Evolutionary conservation across 768 basidiomycete species (phyloP).

Genomic region (Holtermanniella nyarrowii): DNA sequence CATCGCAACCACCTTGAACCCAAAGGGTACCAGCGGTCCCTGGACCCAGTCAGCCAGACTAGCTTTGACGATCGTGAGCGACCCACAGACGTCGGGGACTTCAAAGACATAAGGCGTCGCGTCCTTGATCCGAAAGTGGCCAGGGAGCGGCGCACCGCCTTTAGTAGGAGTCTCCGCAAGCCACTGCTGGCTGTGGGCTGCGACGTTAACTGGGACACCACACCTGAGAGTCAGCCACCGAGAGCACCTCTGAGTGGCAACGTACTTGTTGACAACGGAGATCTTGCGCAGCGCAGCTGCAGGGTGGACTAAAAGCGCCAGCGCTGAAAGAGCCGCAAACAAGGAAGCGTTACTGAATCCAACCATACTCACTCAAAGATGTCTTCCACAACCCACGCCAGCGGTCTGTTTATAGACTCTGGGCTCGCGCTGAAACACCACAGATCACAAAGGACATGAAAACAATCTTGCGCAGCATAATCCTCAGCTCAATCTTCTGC

Average conservation of each 20-base stretch:
- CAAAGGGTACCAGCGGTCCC: background rate
- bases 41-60: background rate
- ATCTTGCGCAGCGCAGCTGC: background rate
- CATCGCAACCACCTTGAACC: background rate
- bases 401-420: no score
- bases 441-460: no score
- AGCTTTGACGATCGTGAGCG: background rate
- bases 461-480: no score
- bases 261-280: slow-evolving; percentile 6
- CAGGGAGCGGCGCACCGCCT: background rate
- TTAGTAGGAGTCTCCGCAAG: background rate
- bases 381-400: no score
- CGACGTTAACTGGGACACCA: background rate
- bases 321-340: no score
- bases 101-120: background rate
- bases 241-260: background rate
- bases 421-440: no score
- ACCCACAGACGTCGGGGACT: background rate
- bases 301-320: background rate
- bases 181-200: background rate
- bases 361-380: no score
- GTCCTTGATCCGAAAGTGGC: background rate
- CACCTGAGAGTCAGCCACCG: background rate
- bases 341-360: no score
- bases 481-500: no score